Evolutionary conservation across 2,329 filamentous ascomycete species (phyloP).

Genomic region (Sclerotinia borealis): DNA sequence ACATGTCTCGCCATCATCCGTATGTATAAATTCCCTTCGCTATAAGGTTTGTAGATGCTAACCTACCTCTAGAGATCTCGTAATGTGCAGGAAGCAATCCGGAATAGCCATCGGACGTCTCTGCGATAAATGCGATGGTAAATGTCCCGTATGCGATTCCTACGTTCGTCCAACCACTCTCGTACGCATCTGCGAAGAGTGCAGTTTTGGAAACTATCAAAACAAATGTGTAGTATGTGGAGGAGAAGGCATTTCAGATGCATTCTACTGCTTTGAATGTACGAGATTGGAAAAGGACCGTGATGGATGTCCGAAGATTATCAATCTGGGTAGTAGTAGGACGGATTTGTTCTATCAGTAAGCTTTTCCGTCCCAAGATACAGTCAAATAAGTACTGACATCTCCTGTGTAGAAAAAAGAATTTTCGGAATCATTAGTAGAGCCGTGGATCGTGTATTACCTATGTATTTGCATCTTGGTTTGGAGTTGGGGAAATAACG

Average conservation of each 20-base stretch:
- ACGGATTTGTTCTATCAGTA: conserved; percentile 64
- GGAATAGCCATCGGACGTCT: conserved; percentile 97
- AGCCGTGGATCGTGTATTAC: conserved; percentile 4
- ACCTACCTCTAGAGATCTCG: conserved; percentile 63
- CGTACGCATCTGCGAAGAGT: conserved; percentile 98
- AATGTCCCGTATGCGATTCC: conserved; percentile 97
- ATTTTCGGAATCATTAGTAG: conserved; percentile 52
- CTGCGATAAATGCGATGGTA: conserved; percentile 99
- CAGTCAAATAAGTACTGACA: conserved; percentile 28
- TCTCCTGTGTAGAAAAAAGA: conserved; percentile 52
- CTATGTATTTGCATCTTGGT: conserved; percentile 1
- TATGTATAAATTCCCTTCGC: conserved; percentile 39
- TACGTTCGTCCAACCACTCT: conserved; percentile 97
- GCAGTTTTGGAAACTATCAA: conserved; percentile 98
- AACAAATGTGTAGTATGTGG: conserved; percentile 99
- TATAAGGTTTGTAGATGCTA: conserved; percentile 9
- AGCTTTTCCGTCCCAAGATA: background rate
- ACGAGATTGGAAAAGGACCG: conserved; percentile 94
- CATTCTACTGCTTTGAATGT: conserved; percentile 99
- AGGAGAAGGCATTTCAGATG: conserved; percentile 94
- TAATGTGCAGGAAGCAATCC: conserved; percentile 98
- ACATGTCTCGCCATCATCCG: conserved; percentile 52
- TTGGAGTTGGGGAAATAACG: conserved; percentile 1
- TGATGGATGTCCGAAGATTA: conserved; percentile 98
- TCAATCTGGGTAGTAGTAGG: conserved; percentile 90